phyloP scores from a whole-genome alignment of 192 early-diverging fungal species.

The Coemansia sp. region DNA sequence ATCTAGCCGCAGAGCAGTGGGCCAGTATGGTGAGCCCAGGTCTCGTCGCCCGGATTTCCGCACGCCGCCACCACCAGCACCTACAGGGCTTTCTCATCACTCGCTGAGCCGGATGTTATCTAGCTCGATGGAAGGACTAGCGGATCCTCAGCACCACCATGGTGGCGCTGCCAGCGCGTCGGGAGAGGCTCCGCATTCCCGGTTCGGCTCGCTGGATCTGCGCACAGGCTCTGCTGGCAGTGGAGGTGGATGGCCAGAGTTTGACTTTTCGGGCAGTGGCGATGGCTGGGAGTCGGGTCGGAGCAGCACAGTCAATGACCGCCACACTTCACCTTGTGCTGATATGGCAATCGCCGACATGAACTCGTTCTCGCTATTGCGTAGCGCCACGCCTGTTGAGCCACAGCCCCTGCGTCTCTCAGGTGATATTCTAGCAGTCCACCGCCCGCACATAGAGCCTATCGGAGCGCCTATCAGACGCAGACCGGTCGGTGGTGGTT shows the following conservation, averaged over 20 bases:
- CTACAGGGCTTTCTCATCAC: background rate
- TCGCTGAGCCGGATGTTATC: conserved; percentile 9
- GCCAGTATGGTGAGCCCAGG: background rate
- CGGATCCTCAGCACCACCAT: background rate
- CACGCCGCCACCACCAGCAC: conserved; percentile 13
- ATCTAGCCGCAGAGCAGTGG: background rate
- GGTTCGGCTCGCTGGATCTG: conserved; percentile 16
- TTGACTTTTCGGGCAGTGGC: conserved; percentile 1
- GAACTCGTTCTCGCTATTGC: conserved; percentile 21
- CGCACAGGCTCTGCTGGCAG: background rate
- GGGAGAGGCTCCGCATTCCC: background rate
- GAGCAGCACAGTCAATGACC: conserved; percentile 29
- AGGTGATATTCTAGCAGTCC: conserved; percentile 30
- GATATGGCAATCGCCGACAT: conserved; percentile 5
- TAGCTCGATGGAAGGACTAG: background rate
- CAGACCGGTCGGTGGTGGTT: conserved; percentile 11
- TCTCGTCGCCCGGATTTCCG: conserved; percentile 2
- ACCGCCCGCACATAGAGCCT: conserved; percentile 43
- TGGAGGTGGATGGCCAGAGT: conserved; percentile 10
- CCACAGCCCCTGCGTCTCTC: conserved; percentile 32
- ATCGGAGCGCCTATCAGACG: conserved; percentile 43
- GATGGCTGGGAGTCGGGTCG: conserved; percentile 22
- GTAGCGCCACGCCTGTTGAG: conserved; percentile 37
- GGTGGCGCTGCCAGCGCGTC: background rate
- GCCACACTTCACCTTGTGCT: conserved; percentile 16